Conservation (phyloP, 768 basidiomycete genomes). For the Naematelia encephala region DNA sequence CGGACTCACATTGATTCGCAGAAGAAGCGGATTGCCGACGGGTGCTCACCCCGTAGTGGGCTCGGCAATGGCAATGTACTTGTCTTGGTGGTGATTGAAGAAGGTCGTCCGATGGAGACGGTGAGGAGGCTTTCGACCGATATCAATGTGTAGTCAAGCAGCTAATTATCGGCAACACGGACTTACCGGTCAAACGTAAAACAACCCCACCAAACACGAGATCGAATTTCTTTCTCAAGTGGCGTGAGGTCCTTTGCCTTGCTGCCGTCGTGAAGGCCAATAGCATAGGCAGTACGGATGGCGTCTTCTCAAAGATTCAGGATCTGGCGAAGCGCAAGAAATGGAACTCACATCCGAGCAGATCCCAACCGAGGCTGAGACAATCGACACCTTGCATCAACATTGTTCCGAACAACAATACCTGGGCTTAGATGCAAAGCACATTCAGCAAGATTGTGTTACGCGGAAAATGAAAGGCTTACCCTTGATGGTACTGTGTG, state of each 20-base stretch:
- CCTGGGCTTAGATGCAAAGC: too few relatives aligned
- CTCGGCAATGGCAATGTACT: not conserved
- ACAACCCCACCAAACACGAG: slow-evolving; percentile 1
- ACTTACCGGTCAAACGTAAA: not conserved
- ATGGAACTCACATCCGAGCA: not conserved
- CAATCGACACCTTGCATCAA: slow-evolving; percentile 1
- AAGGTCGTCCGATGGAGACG: not conserved
- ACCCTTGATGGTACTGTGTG: not conserved
- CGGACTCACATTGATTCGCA: not conserved
- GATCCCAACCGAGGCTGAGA: not conserved
- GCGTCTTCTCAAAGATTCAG: not conserved
- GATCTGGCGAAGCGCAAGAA: not conserved
- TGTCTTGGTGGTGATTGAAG: not conserved
- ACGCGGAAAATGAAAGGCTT: not conserved
- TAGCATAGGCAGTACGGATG: not conserved
- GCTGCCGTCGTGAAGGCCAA: not conserved
- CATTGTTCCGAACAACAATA: not conserved
- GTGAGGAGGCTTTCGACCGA: not conserved
- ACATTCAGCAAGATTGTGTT: not conserved
- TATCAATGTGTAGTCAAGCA: not conserved
- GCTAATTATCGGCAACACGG: not conserved
- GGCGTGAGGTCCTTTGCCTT: not conserved
- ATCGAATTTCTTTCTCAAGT: not conserved
- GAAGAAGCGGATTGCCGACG: slow-evolving; percentile 2
- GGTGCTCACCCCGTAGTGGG: not conserved